Percentiles rank a stretch among this genome's conserved stretches.
These are phyloP conservation scores for Boechera stricta DNA, from an alignment of 345 rosid species.

Conservation along the genomic window DNA sequence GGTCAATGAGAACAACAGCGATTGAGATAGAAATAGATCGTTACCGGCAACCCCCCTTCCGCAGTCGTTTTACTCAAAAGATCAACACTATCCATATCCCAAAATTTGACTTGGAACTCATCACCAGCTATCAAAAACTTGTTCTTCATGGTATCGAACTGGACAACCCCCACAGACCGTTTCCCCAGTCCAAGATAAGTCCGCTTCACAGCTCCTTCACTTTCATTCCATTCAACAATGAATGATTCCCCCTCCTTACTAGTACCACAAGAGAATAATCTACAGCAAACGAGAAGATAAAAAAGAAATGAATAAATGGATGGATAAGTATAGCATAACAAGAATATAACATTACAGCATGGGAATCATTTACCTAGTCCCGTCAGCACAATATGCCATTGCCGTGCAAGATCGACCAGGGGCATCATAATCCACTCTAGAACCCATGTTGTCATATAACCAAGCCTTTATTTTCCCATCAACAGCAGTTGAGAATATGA, in stretches of 20 bases:
- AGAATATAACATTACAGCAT: not conserved
- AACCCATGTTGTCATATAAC: constrained; percentile 75
- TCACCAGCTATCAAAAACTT: constrained; percentile 75
- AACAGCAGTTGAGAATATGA: constrained; percentile 62
- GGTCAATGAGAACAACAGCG: constrained; percentile 11
- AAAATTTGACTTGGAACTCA: constrained; percentile 70
- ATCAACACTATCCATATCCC: constrained; percentile 77
- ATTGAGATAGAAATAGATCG: constrained; percentile 12
- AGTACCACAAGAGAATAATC: constrained; percentile 79
- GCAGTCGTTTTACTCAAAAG: constrained; percentile 60
- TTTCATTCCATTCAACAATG: constrained; percentile 78
- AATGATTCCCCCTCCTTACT: constrained; percentile 69
- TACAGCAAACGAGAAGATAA: constrained; percentile 29
- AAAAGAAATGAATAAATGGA: constrained; percentile 30
- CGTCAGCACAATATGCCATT: constrained; percentile 88
- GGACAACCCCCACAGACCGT: constrained; percentile 67
- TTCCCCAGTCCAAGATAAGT: constrained; percentile 67
- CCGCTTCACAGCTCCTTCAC: constrained; percentile 74
- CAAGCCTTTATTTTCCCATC: constrained; percentile 85
- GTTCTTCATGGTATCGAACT: constrained; percentile 72
- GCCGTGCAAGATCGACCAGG: constrained; percentile 77
- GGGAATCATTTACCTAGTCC: constrained; percentile 51
- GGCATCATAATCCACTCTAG: constrained; percentile 85
- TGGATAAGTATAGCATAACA: constrained; percentile 2
- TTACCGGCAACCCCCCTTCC: constrained; percentile 72